A percentile compares a stretch with the other conserved stretches of the same genome.
Conservation (phyloP, 768 basidiomycete species). For the Holtermannia corniformis region DNA sequence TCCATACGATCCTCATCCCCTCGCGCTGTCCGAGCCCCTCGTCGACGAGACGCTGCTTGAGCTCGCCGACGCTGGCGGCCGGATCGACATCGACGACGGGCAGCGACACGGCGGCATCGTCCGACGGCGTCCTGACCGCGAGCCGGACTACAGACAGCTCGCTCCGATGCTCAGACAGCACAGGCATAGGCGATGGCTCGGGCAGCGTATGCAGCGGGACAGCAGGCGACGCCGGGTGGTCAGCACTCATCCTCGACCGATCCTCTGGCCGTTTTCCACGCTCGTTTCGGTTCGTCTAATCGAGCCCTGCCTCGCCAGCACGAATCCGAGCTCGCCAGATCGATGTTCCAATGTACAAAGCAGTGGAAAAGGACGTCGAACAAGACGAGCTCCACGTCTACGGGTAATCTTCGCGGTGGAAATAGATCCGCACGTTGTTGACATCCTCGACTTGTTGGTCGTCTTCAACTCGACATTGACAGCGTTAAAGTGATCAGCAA, state of each 20-base stretch:
- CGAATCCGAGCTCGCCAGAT: not conserved
- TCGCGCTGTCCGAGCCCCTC: slow-evolving; percentile 20
- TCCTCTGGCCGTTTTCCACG: too few species aligned
- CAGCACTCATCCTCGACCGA: too few species aligned
- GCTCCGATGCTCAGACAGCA: too few species aligned
- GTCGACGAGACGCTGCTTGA: slow-evolving; percentile 23
- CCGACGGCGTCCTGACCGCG: not conserved
- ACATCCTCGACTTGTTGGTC: too few species aligned
- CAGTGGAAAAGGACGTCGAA: too few species aligned
- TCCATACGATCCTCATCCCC: slow-evolving; percentile 34
- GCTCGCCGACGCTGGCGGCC: slow-evolving; percentile 4
- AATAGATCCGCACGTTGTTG: too few species aligned
- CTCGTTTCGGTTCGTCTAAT: too few species aligned
- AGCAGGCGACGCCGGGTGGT: not conserved
- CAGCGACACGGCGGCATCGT: not conserved
- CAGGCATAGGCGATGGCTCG: not conserved
- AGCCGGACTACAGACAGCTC: not conserved
- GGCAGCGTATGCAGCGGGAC: not conserved
- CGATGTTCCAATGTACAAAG: not conserved
- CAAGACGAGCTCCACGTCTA: too few species aligned
- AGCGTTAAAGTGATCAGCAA: too few species aligned
- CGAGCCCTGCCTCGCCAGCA: slow-evolving; percentile 3
- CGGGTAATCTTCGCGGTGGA: too few species aligned
- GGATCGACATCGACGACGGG: not conserved
- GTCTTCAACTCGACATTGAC: too few species aligned